Percentiles rank a stretch among this genome's conserved stretches.
These are phyloP conservation scores for Gymnopilus junonius DNA, from an alignment of 768 basidiomycete genomes.

Conservation along the genomic window DNA sequence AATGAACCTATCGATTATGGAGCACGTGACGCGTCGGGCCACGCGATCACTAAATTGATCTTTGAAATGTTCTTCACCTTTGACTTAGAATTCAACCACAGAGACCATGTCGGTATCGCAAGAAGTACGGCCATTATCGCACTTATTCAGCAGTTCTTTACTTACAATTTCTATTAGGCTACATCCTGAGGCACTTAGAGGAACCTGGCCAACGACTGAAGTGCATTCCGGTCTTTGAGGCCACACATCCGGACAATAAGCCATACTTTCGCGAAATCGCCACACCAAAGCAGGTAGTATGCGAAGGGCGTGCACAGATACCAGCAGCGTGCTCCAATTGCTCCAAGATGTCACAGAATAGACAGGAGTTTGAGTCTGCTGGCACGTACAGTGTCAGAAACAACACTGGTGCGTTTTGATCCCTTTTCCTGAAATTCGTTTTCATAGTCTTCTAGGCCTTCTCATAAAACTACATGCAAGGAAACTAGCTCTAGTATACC, in stretches of 20 bases:
- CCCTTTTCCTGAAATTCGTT: neutral
- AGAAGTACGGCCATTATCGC: too few relatives aligned
- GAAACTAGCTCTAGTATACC: neutral
- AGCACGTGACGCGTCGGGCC: too few relatives aligned
- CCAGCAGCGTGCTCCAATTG: neutral
- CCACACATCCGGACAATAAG: neutral
- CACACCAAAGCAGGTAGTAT: neutral
- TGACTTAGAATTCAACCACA: too few relatives aligned
- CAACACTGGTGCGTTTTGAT: constrained; percentile 6
- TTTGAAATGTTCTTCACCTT: too few relatives aligned
- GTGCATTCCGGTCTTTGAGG: neutral
- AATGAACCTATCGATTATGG: too few relatives aligned
- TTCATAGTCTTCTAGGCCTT: neutral
- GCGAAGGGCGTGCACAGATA: neutral
- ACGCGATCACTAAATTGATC: too few relatives aligned
- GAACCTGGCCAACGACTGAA: neutral
- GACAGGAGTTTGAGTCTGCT: neutral
- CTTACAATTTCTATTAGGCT: too few relatives aligned
- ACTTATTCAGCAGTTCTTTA: too few relatives aligned
- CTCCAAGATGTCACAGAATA: neutral
- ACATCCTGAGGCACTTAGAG: neutral
- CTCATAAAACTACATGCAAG: constrained; percentile 4
- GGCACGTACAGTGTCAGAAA: constrained; percentile 4
- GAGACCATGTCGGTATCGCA: too few relatives aligned
- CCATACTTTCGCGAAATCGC: constrained; percentile 8